Percentiles rank a stretch among this genome's conserved stretches.
phyloP scores from a whole-genome alignment of 306 rosid species.

The Trifolium dubium region DNA sequence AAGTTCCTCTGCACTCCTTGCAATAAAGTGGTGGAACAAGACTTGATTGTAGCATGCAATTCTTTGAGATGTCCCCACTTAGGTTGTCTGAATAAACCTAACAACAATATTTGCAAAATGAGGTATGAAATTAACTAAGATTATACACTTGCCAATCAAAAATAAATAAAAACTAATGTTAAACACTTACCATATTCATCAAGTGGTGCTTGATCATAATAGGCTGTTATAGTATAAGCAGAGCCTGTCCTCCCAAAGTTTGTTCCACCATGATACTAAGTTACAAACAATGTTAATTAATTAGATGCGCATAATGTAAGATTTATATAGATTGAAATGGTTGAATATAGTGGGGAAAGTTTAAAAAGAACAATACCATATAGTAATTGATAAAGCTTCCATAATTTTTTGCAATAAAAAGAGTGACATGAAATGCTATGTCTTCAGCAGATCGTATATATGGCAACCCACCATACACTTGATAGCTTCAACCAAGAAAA shows the following conservation, averaged over 20 bases:
- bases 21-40: slow-evolving; percentile 62
- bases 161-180: background rate
- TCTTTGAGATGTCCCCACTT: slow-evolving; percentile 76
- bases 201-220: slow-evolving; percentile 79
- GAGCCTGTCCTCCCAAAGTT: slow-evolving; percentile 72
- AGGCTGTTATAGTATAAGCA: slow-evolving; percentile 57
- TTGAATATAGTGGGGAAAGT: background rate
- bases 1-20: slow-evolving; percentile 56
- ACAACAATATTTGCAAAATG: slow-evolving; percentile 20
- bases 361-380: slow-evolving; percentile 57
- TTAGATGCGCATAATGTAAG: background rate
- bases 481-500: slow-evolving; percentile 52
- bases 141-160: background rate
- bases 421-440: slow-evolving; percentile 82
- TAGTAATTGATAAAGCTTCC: slow-evolving; percentile 89
- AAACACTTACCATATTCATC: slow-evolving; percentile 70
- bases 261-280: slow-evolving; percentile 83
- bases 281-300: slow-evolving; percentile 33
- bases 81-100: slow-evolving; percentile 75
- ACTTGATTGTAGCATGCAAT: slow-evolving; percentile 62
- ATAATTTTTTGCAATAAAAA: slow-evolving; percentile 73
- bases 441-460: slow-evolving; percentile 78
- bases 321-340: background rate
- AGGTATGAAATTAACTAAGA: background rate
- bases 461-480: slow-evolving; percentile 70